These are phyloP conservation scores for Ophiostoma novo-ulmi DNA, from an alignment of 2,329 filamentous ascomycete genomes.

Conservation along the genomic window DNA sequence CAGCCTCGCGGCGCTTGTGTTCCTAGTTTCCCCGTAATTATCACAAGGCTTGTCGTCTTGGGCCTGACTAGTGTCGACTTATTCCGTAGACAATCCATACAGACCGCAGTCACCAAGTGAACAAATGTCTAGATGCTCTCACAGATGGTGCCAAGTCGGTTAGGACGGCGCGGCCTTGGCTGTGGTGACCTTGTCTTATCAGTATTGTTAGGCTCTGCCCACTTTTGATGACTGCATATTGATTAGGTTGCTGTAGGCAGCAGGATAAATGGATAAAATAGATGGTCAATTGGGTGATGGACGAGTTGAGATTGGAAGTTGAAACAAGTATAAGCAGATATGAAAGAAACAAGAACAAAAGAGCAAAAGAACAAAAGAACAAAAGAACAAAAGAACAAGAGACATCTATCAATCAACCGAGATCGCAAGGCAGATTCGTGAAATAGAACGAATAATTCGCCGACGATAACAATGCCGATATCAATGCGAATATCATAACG, in stretches of 20 bases:
- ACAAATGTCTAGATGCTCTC: too few species aligned
- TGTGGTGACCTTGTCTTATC: not conserved
- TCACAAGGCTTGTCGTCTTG: too few species aligned
- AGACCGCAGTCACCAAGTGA: too few species aligned
- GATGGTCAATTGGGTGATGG: too few species aligned
- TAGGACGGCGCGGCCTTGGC: not conserved
- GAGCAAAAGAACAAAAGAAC: not conserved
- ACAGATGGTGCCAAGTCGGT: not conserved
- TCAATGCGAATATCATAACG: not conserved
- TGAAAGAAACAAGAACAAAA: not conserved
- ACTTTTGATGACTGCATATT: slow-evolving; percentile 9
- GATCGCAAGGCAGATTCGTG: slow-evolving; percentile 5
- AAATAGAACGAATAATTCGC: not conserved
- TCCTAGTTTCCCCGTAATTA: too few species aligned
- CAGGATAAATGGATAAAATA: not conserved
- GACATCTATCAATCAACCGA: not conserved
- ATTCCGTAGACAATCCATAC: too few species aligned
- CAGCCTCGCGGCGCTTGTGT: too few species aligned
- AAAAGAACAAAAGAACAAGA: not conserved
- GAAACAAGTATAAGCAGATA: not conserved
- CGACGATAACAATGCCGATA: not conserved
- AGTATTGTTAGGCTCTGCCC: not conserved
- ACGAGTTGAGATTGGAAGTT: not conserved
- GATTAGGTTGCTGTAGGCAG: not conserved
- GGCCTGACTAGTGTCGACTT: too few species aligned